These are phyloP conservation scores for Schwanniomyces pseudopolymorphus DNA, from an alignment of 805 yeast species.

Conservation along the genomic window DNA sequence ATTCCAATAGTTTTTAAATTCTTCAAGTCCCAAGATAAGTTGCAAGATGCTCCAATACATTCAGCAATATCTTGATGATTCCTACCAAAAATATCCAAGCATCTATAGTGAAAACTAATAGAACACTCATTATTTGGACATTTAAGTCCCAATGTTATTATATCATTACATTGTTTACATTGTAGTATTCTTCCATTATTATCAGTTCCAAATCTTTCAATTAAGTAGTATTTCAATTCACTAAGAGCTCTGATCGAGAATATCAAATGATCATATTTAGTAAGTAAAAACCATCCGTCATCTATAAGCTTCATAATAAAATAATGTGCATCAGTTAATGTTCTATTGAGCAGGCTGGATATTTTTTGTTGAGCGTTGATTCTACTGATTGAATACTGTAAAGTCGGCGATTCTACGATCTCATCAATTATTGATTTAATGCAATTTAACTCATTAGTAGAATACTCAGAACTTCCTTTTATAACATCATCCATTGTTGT, in stretches of 20 bases:
- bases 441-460: conserved; percentile 39
- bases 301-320: conserved; percentile 42
- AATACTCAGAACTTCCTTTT: conserved; percentile 35
- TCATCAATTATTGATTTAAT: conserved; percentile 48
- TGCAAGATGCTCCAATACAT: conserved; percentile 2
- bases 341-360: conserved; percentile 22
- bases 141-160: conserved; percentile 53
- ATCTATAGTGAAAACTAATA: conserved; percentile 48
- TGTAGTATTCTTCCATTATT: conserved; percentile 33
- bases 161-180: conserved; percentile 53
- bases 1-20: conserved; percentile 17
- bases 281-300: conserved; percentile 53
- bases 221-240: conserved; percentile 47
- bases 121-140: conserved; percentile 35
- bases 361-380: conserved; percentile 34
- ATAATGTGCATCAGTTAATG: conserved; percentile 35
- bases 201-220: conserved; percentile 42
- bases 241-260: conserved; percentile 42
- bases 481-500: conserved; percentile 38
- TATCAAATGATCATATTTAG: conserved; percentile 30
- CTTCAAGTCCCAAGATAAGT: conserved; percentile 1
- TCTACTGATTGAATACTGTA: conserved; percentile 32
- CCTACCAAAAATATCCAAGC: conserved; percentile 41
- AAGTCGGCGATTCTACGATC: conserved; percentile 39
- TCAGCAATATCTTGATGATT: conserved; percentile 15